A percentile compares a stretch with the other conserved stretches of the same genome.
These are phyloP conservation scores for Boletus subcaerulescens DNA, from an alignment of 768 basidiomycete genomes.

Conservation along the genomic window DNA sequence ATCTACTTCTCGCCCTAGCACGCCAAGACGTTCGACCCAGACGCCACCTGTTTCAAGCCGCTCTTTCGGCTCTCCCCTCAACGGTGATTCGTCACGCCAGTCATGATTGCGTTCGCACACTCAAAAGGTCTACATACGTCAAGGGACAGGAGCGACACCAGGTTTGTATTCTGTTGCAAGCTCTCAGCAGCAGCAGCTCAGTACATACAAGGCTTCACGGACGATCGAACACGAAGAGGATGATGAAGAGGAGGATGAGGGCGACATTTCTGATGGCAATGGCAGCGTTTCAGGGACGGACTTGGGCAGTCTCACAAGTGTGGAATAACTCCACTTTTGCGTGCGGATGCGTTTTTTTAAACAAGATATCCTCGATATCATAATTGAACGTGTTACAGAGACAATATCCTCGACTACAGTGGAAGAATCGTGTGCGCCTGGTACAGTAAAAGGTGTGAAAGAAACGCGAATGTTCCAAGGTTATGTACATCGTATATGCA, in stretches of 20 bases:
- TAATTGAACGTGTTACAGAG: not conserved
- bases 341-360: not conserved
- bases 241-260: conserved; percentile 23
- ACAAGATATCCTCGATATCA: not conserved
- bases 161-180: conserved; percentile 22
- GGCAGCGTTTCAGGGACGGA: conserved; percentile 42
- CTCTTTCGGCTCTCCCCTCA: conserved; percentile 39
- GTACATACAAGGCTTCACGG: conserved; percentile 18
- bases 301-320: conserved; percentile 50
- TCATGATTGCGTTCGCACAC: conserved; percentile 38
- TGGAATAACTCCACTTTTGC: conserved; percentile 34
- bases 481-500: conserved; percentile 3
- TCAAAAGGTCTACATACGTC: conserved; percentile 31
- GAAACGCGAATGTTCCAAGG: not conserved
- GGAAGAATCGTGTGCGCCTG: not conserved
- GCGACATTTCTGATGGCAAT: conserved; percentile 37
- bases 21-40: conserved; percentile 26
- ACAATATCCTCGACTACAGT: not conserved
- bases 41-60: conserved; percentile 30
- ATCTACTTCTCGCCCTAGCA: conserved; percentile 26
- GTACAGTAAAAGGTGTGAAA: not conserved
- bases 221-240: conserved; percentile 10
- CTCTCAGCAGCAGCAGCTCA: conserved; percentile 19
- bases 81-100: conserved; percentile 46
- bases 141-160: conserved; percentile 31